These are phyloP conservation scores for Carnegiea gigantea DNA, from an alignment of 179 eudicot species.

Conservation along the genomic window DNA sequence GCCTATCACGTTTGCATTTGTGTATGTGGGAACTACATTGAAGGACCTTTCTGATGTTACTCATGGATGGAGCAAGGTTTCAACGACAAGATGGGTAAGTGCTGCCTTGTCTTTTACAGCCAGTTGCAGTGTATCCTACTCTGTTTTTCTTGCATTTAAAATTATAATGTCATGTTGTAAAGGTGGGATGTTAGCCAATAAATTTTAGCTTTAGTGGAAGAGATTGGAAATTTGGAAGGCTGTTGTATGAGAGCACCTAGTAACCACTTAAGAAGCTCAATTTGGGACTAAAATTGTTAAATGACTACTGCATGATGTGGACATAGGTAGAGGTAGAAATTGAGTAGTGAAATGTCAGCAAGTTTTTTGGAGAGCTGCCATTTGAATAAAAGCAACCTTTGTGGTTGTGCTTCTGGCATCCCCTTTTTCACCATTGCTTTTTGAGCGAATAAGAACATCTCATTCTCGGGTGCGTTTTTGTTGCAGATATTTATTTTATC, in stretches of 20 bases:
- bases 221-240: neutral
- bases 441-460: neutral
- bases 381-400: neutral
- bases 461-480: conserved; percentile 14
- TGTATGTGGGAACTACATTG: conserved; percentile 77
- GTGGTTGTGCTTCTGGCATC: neutral
- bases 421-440: too few species aligned
- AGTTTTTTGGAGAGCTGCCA: neutral
- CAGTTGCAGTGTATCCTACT: neutral
- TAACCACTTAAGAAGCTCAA: neutral
- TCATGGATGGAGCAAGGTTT: conserved; percentile 72
- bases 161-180: neutral
- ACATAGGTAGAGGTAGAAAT: neutral
- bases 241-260: neutral
- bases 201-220: neutral
- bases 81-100: conserved; percentile 69
- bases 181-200: neutral
- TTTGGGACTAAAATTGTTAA: neutral
- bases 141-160: neutral
- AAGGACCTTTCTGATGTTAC: conserved; percentile 83
- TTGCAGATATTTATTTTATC: conserved; percentile 63
- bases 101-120: neutral
- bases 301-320: neutral
- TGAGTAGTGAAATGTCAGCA: neutral
- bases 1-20: conserved; percentile 83